A percentile compares a stretch with the other conserved stretches of the same genome.
Conservation (phyloP, 768 basidiomycete species). For the Tylopilus sp. region DNA sequence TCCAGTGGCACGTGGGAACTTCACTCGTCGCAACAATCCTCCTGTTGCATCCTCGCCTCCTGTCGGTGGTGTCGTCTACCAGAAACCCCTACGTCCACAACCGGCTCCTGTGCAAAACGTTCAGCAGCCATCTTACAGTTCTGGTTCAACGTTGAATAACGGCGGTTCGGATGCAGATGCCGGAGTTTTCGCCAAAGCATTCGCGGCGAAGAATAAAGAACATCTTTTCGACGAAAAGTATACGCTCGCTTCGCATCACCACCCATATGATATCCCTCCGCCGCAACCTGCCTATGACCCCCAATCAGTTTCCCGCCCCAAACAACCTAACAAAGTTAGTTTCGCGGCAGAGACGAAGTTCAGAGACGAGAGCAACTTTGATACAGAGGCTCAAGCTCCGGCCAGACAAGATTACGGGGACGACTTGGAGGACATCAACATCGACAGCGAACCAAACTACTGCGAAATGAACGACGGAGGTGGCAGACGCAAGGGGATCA, state of each 20-base stretch:
- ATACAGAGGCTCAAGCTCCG: conserved; percentile 23
- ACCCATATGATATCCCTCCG: conserved; percentile 59
- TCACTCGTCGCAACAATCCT: neutral
- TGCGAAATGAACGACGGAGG: conserved; percentile 21
- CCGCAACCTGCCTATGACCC: conserved; percentile 43
- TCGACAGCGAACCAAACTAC: conserved; percentile 12
- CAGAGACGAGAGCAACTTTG: conserved; percentile 16
- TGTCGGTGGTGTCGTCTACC: conserved; percentile 1
- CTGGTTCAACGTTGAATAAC: conserved; percentile 37
- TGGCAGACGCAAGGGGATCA: conserved; percentile 24
- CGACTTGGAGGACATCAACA: conserved; percentile 19
- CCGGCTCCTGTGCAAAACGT: conserved; percentile 15
- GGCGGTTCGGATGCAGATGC: conserved; percentile 17
- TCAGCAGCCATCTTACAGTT: conserved; percentile 35
- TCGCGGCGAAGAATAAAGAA: conserved; percentile 9
- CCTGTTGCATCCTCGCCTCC: neutral
- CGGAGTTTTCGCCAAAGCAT: conserved; percentile 15
- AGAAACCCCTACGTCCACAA: conserved; percentile 9
- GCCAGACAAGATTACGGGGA: conserved; percentile 3
- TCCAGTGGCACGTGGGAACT: neutral
- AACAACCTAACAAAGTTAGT: conserved; percentile 35
- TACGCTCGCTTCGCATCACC: conserved; percentile 53
- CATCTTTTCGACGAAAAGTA: conserved; percentile 38
- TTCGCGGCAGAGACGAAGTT: conserved; percentile 32
- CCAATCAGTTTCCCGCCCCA: conserved; percentile 9